phyloP scores from a whole-genome alignment of 805 yeast species.

The Pichia exigua region DNA sequence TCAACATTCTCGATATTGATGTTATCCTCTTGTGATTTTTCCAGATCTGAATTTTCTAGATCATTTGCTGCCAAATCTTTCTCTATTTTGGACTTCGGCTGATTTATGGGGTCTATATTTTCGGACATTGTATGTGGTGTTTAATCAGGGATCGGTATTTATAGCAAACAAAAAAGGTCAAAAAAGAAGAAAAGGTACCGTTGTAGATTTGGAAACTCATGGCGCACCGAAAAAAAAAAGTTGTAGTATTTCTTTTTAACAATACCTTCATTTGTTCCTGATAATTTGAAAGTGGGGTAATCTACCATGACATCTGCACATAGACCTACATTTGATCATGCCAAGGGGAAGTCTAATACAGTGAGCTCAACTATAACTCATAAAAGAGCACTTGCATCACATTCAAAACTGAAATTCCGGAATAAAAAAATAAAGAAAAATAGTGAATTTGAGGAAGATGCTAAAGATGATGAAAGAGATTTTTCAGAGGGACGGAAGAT shows the following conservation, averaged over 20 bases:
- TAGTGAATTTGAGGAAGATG: conserved; percentile 34
- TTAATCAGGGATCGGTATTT: no score
- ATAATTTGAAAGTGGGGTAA: neutral
- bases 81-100: neutral
- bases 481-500: conserved; percentile 24
- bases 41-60: neutral
- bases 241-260: neutral
- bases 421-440: conserved; percentile 17
- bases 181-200: neutral
- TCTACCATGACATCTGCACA: conserved; percentile 57
- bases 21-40: neutral
- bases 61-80: neutral
- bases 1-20: neutral
- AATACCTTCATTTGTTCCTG: neutral
- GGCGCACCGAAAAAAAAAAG: neutral
- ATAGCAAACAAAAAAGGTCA: no score
- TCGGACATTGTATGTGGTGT: neutral
- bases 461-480: conserved; percentile 39
- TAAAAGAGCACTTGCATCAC: conserved; percentile 18
- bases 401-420: conserved; percentile 44
- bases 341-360: conserved; percentile 44
- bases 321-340: conserved; percentile 60
- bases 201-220: no score
- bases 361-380: conserved; percentile 31
- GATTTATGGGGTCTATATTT: neutral